Evolutionary conservation across 2,329 filamentous ascomycete genomes (phyloP), one percentile per base, ranked within the genome.

Genomic region (Fusarium torreyae): DNA sequence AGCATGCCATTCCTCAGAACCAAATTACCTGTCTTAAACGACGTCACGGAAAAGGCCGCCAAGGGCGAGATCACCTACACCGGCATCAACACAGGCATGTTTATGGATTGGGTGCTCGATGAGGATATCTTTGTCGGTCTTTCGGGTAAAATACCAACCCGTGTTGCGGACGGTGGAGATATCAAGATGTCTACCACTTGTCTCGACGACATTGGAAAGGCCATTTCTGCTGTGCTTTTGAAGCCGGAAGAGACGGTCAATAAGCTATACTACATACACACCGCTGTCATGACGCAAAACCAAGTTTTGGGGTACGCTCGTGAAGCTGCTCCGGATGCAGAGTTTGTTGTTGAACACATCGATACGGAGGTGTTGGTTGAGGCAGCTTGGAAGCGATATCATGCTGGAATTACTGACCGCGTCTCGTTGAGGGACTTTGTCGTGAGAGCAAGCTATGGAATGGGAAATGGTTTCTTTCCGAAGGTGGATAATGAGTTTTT

Each of bases 231-330:
- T 0, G 43, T 61, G 0, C 61, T 66, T 1, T 2, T n/a, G 7
- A 61, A 46, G 0, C 43, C 54, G 0, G 22, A 49, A 2, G 43
- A 66, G 2, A 61, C 54, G 0, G 15, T n/a, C 2, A 66, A 66
- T 1, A 66, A 55, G 15, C 1, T 66, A 0, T 55, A 24, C 11
- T 54, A 60, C 1, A 46, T 66, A 2, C 34, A 66, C 1, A 54
- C 63, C 1, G 63, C 42, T 1, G 61, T 61, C 0, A 66, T 66
- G 39, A 55, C 54, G 0, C 63, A 66, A n/a, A 66, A 66, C 4
- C 43, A 66, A 7, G 38, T 61, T 0, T 4, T 66, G 1, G 13
- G 6, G 0, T 66, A 61, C 15, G 61, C 63, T 4, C 43, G 18
- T 0, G 38, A 66, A 1, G 63, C 54, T 15, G 48, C 54, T 3